Evolutionary conservation across 2,329 filamentous ascomycete species (phyloP), one percentile per base, ranked within the genome.

Genomic region (Elsinoe perseae): DNA sequence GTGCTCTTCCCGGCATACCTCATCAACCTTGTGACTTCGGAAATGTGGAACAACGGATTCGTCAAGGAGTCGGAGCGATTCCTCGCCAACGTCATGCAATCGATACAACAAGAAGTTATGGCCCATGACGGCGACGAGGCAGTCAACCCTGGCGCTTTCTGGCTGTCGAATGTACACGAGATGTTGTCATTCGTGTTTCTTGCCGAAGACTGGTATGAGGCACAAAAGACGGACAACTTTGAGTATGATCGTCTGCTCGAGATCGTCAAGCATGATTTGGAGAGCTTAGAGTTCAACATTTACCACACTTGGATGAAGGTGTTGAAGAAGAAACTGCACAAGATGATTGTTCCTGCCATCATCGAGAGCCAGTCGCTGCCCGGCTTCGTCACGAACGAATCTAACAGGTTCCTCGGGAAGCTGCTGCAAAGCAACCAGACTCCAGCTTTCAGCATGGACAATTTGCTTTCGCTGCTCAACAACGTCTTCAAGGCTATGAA

Each of bases 281-380:
- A 98, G 76, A 95, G 89, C 73, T 79, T 98, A 61, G 93, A 98
- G 75, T 98, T 98, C 79, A 98, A 98, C 77, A 98, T 98, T 66
- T 98, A 98, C 74, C 93, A 98, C 75, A 98, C 93, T 23, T 98
- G 93, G 93, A 98, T 98, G 93, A 98, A 98, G 80, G 89, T 96
- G 57, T 77, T 98, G 68, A 98, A 98, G 82, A 96, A 96, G 83
- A 95, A 95, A 77, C 80, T 98, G 61, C 89, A 95, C 67, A 97
- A 97, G 81, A 98, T 98, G 93, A 95, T 98, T 67, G 95, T 98
- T 54, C 93, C 93, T 1, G 93, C 93, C 56, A 98, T 98, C 70
- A 98, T 98, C 67, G 93, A 98, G 72, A 97, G 92, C 48, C 93
- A 98, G 72, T 97, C 93, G 21, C 83, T 98, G 60, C 93, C 93